Base-by-base conservation (phyloP, 768 basidiomycete species). In the Leccinum uliginosum region DNA sequence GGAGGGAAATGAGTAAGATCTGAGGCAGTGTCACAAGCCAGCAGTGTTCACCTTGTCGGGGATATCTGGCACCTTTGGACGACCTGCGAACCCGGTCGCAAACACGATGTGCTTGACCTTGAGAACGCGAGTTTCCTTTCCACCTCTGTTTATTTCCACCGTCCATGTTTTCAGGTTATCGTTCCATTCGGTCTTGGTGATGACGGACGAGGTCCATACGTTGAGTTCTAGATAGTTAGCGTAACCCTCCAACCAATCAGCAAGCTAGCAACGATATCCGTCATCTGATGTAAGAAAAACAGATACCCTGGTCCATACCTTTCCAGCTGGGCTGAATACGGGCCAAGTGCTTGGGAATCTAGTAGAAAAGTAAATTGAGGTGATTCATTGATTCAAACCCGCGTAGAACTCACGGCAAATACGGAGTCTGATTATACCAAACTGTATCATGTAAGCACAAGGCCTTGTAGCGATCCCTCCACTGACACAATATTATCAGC, bases 171-270 rank as follows among this genome's bases (percentile, higher is more conserved):
- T 67, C 47, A 68, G 71, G 48, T 62, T 59, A 14, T 73, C 68
- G 61, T 78, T 62, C 68, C 77, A 77, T 0, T 61, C 61, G 10
- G 77, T 69, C 29, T 66, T 72, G n/a, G 61, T 67, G 19, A 83
- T 73, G 15, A 61, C 73, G 0, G 81, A 73, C 0, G 81, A 79
- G 0, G 79, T 82, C 87, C 85, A 87, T 10, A 84, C 78, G 55
- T 85, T 80, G 40, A 89, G 67, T 54, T 87, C 86, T 32, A 86
- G 74, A 3, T 75, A 65, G 4, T 80, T 74, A 0, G 81, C 84
- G 58, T 87, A 89, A 4, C 71, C 73, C 64, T 88, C 86, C 15
- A 87, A 70, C 82, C 83, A 88, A 59, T 83, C 81, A 2, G 80
- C 86, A n/a, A 88, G 75, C 81, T 84, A 51, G 7, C 12, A 32